Evolutionary conservation across 1,284 basidiomycete genomes (phyloP), one percentile per base, ranked within the genome.

Genomic region (Malassezia nana): DNA sequence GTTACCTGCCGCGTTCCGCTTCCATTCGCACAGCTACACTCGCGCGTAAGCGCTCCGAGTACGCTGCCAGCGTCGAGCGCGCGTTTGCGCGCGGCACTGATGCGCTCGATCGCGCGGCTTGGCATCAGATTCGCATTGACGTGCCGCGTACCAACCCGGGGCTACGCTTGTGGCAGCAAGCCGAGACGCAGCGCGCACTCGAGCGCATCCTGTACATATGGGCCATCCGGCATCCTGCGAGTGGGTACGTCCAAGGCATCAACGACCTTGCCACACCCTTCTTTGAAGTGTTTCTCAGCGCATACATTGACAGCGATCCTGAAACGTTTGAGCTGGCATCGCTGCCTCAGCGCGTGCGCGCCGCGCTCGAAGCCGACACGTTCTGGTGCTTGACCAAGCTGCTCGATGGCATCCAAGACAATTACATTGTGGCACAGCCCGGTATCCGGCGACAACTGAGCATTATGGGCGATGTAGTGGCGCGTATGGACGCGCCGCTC

Each of bases 31-130:
- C 83, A 15, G 77, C 82, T 0, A 87, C 87, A 0, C 79, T 98
- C 13, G 79, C 83, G 29, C 81, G 91, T 38, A 99, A 98, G 77
- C 83, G 92, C 44, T 83, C 84, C 61, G 92, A 98, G 75, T 98
- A 98, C 70, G 80, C 81, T 10, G 85, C 86, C 20, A 81, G 94
- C 50, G 91, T 94, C 4, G 83, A 89, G 63, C 79, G 91, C 16
- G 86, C 92, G n/a, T 96, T 98, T 72, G 83, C 85, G 9, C 81
- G 85, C 43, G 89, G 68, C 25, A 62, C 50, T 9, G 66, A 59
- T 15, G 58, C 55, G 10, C 58, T 69, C 5, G 69, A 73, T 43
- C 65, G 64, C 40, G 59, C 64, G 32, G 69, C 69, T 38, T 74
- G 69, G 69, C 70, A 73, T 49, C 70, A 73, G 50, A 72, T 74